These are phyloP conservation scores for Vigna unguiculata DNA, from an alignment of 306 rosid species.

Conservation along the genomic window DNA sequence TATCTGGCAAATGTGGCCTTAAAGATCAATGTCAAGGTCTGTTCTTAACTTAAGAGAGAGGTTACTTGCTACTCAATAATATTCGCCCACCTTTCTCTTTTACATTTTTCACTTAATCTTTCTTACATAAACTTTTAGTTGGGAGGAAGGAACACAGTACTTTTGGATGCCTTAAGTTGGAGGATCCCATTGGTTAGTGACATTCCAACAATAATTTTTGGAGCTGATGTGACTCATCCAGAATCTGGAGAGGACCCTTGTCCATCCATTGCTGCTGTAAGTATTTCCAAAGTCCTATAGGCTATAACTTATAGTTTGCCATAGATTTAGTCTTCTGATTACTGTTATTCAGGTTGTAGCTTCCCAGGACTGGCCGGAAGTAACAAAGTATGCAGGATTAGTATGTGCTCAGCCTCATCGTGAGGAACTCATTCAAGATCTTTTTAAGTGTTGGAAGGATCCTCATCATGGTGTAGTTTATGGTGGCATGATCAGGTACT, in stretches of 20 bases:
- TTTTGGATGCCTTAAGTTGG: conserved; percentile 75
- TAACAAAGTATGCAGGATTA: conserved; percentile 80
- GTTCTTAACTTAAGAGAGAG: background rate
- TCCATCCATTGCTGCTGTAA: conserved; percentile 85
- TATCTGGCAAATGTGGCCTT: conserved; percentile 72
- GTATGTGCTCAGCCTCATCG: conserved; percentile 85
- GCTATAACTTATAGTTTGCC: background rate
- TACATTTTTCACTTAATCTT: conserved; percentile 12
- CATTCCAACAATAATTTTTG: conserved; percentile 80
- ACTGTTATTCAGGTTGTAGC: conserved; percentile 72
- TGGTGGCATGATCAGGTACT: conserved; percentile 87
- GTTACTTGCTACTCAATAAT: background rate
- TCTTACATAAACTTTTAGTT: conserved; percentile 45
- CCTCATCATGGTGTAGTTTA: conserved; percentile 70
- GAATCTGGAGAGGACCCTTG: conserved; percentile 70
- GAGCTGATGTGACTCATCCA: conserved; percentile 89
- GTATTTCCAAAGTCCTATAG: conserved; percentile 32
- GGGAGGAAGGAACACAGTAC: conserved; percentile 89
- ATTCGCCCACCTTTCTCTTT: background rate
- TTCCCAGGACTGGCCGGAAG: conserved; percentile 93
- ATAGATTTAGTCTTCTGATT: conserved; percentile 37
- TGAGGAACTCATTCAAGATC: conserved; percentile 80
- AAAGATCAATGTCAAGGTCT: conserved; percentile 73
- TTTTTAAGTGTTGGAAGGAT: conserved; percentile 81
- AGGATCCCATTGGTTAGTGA: conserved; percentile 82